Conservation (phyloP, 305 asterid genomes). For the Ajuga reptans region DNA sequence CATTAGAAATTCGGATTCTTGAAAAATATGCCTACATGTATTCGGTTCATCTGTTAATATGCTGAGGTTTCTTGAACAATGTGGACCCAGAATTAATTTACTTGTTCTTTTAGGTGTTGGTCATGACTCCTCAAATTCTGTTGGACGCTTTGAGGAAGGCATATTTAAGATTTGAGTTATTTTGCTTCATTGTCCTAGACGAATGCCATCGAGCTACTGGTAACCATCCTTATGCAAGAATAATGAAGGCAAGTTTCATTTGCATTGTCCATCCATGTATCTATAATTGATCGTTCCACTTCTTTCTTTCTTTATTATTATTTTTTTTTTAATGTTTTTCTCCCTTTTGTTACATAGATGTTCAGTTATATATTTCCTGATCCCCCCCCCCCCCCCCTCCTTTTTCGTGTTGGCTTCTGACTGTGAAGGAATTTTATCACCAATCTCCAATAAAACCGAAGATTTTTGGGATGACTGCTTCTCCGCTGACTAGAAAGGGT, state of each 20-base stretch:
- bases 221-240: conserved; percentile 71
- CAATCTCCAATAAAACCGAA: conserved; percentile 41
- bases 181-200: conserved; percentile 59
- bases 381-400: no score
- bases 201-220: conserved; percentile 81
- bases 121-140: conserved; percentile 89
- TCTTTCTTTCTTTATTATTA: background rate
- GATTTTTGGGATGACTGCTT: conserved; percentile 76
- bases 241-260: conserved; percentile 55
- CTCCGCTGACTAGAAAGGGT: conserved; percentile 58
- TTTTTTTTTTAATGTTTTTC: background rate
- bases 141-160: conserved; percentile 64
- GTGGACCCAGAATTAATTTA: conserved; percentile 4
- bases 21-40: background rate
- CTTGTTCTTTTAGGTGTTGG: conserved; percentile 48
- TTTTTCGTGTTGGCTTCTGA: conserved; percentile 20
- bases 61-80: background rate
- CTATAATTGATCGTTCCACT: background rate
- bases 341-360: background rate
- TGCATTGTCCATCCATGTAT: background rate
- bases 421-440: conserved; percentile 67
- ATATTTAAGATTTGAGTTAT: conserved; percentile 38
- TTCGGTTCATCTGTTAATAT: background rate
- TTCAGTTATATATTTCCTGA: background rate
- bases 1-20: background rate